Base-by-base conservation (phyloP, 768 basidiomycete species). In the Cystobasidiopsis lactophilus region DNA sequence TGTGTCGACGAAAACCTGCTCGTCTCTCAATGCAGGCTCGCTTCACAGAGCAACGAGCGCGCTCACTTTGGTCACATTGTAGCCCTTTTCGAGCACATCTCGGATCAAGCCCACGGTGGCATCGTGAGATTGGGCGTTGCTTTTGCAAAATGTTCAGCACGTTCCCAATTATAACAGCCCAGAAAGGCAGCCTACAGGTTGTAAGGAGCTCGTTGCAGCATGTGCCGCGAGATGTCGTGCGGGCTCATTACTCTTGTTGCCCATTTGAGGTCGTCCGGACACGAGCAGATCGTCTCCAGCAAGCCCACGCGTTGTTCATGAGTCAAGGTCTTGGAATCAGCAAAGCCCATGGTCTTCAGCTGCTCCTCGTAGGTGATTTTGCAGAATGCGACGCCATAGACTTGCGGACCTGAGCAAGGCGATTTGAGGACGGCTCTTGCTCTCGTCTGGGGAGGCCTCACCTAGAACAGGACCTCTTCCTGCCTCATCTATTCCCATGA, bases 401-500 rank as follows among this genome's bases (percentile, higher is more conserved):
- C 93, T 55, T 96, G 75, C 0, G 93, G 93, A 1, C 70, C 70
- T 69, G 56, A 27, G 29, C 19, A 10, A 0, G 9, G 5, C 27
- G 18, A 30, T 35, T 19, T 5, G 16, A 23, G 38, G 21, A 3
- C 24, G 14, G n/a, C 18, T 23, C 18, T 18, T 9, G 5, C n/a
- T 1, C 16, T 13, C 10, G 19, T 29, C 43, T 29, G 29, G 14
- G 31, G 13, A 24, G 41, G 18, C 57, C 67, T 33, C 24, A 69
- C 89, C 91, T 0, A 98, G 71, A 1, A 91, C 91, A 21, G 91
- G 93, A 0, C 93, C 93, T 51, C 93, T 73, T 0, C 93, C 93
- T 0, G 93, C 93, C 65, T 98, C 93, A 66, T 98, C 93, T n/a
- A 98, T 88, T 23, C 93, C 93, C 47, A 98, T 79, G 46, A 95